These are phyloP conservation scores for Echinochloa phyllopogon DNA, from an alignment of 176 grass and related monocot genomes.

Conservation along the genomic window DNA sequence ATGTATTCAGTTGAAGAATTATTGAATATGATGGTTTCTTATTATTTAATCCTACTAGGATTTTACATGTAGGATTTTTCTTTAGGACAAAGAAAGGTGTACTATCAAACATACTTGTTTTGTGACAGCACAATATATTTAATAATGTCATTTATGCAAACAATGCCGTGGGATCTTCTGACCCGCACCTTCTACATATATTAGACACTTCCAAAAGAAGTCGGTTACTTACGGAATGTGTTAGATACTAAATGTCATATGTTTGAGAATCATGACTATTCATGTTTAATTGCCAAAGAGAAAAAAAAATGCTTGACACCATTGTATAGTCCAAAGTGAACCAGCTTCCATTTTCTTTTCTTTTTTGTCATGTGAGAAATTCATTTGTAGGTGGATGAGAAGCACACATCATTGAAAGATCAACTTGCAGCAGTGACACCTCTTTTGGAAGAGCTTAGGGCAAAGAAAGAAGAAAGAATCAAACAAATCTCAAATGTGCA, in stretches of 20 bases:
- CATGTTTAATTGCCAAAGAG: constrained; percentile 2
- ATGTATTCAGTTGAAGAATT: constrained; percentile 17
- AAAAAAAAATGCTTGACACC: constrained; percentile 24
- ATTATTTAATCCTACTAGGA: constrained; percentile 37
- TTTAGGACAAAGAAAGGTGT: neutral
- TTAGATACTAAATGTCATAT: neutral
- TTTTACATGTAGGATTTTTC: neutral
- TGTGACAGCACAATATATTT: neutral
- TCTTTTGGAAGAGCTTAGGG: constrained; percentile 85
- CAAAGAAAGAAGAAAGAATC: constrained; percentile 82
- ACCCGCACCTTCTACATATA: constrained; percentile 9
- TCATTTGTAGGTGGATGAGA: constrained; percentile 66
- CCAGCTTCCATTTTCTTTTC: neutral
- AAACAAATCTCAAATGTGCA: constrained; percentile 73
- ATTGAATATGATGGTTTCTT: neutral
- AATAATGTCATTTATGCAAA: neutral
- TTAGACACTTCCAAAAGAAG: neutral
- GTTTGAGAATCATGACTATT: constrained; percentile 23
- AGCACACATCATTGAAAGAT: constrained; percentile 71
- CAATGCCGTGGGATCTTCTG: neutral
- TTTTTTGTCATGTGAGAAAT: constrained; percentile 25
- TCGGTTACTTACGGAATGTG: constrained; percentile 5
- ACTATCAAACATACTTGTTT: neutral
- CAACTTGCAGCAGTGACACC: constrained; percentile 74
- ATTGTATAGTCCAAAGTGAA: constrained; percentile 18